A percentile compares a stretch with the other conserved stretches of the same genome.
Conservation (phyloP, 768 basidiomycete genomes). For the Rickenella mellea region DNA sequence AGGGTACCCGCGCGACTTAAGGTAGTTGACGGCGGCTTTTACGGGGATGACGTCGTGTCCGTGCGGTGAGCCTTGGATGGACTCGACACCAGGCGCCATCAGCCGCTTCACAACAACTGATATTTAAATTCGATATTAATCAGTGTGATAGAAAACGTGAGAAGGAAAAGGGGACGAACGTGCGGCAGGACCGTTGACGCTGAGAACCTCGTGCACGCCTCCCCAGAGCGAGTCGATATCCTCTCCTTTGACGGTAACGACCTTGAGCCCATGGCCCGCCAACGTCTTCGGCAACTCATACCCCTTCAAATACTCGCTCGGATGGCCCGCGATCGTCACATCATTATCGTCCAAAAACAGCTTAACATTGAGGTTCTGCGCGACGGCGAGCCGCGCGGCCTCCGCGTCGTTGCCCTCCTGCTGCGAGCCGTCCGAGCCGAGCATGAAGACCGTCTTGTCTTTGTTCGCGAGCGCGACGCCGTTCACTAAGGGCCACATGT, state of each 20-base stretch:
- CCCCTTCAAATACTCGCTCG: slow-evolving; percentile 77
- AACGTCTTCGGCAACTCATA: slow-evolving; percentile 66
- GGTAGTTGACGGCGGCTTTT: slow-evolving; percentile 70
- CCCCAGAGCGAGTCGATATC: slow-evolving; percentile 72
- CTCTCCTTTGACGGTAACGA: slow-evolving; percentile 66
- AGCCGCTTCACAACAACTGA: slow-evolving; percentile 57
- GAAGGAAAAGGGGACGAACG: slow-evolving; percentile 27
- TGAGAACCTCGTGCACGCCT: slow-evolving; percentile 46
- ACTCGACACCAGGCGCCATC: slow-evolving; percentile 63
- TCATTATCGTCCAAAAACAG: slow-evolving; percentile 85
- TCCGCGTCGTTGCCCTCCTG: slow-evolving; percentile 91
- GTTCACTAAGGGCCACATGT: slow-evolving; percentile 86
- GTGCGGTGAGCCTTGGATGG: slow-evolving; percentile 70
- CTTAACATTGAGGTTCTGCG: slow-evolving; percentile 76
- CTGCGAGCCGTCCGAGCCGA: slow-evolving; percentile 86
- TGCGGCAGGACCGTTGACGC: slow-evolving; percentile 68
- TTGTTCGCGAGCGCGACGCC: slow-evolving; percentile 75
- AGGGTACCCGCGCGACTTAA: slow-evolving; percentile 51
- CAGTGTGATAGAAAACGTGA: not conserved
- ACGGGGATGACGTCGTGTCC: slow-evolving; percentile 84
- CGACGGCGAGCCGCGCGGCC: slow-evolving; percentile 80
- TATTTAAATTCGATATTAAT: not conserved
- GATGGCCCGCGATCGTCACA: slow-evolving; percentile 88
- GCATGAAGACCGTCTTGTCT: slow-evolving; percentile 68
- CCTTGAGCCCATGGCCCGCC: slow-evolving; percentile 74